Evolutionary conservation across 2,329 filamentous ascomycete species (phyloP).

Genomic region (Verticillium longisporum): DNA sequence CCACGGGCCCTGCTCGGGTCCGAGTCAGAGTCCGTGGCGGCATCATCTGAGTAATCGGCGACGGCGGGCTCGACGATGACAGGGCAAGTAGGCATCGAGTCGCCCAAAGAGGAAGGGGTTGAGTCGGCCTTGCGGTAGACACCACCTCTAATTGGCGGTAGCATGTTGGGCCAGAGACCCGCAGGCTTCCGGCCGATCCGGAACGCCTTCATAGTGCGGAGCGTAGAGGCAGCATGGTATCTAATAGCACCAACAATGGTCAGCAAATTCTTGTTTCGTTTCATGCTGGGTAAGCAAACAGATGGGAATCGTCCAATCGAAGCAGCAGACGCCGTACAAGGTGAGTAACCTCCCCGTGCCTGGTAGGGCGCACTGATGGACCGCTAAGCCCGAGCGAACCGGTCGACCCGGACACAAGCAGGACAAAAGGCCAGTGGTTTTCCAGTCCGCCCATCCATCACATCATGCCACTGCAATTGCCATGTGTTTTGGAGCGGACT

Average conservation of each 20-base stretch:
- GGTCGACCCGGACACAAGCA: neutral
- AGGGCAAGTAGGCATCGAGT: neutral
- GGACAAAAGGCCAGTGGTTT: neutral
- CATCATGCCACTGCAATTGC: neutral
- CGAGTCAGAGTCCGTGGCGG: conserved; percentile 8
- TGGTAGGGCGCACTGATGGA: neutral
- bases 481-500: conserved; percentile 57
- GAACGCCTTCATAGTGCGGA: conserved; percentile 52
- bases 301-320: neutral
- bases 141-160: conserved; percentile 51
- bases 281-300: neutral
- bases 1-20: conserved; percentile 1
- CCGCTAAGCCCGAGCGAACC: neutral
- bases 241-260: conserved; percentile 27
- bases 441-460: neutral
- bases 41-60: conserved; percentile 6
- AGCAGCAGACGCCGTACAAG: neutral
- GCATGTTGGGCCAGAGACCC: conserved; percentile 50
- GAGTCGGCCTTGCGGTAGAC: conserved; percentile 21
- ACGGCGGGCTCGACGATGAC: conserved; percentile 3
- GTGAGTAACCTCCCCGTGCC: neutral
- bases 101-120: conserved; percentile 8
- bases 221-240: conserved; percentile 47
- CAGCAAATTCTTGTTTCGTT: conserved; percentile 13
- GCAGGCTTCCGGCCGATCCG: conserved; percentile 50